Base-by-base conservation (phyloP, 73 alveolate genomes). In the Stentor coeruleus region DNA sequence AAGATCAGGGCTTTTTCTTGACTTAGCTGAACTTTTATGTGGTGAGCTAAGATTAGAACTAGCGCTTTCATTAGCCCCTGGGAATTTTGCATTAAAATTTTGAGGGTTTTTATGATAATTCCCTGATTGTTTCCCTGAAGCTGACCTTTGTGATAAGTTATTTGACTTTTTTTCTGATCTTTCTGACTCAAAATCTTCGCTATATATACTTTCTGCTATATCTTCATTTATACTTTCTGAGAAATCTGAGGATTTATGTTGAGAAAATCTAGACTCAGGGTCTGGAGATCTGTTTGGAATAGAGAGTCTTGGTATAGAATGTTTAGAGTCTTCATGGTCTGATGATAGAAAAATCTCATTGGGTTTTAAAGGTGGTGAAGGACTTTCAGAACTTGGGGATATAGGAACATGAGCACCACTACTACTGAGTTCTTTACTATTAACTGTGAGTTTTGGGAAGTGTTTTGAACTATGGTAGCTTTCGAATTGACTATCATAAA, bases 181-280 rank as follows among this genome's bases (percentile, higher is more conserved):
- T 66, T 20, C n/a, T 28, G 42, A 26, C n/a, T 66, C 79, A 66
- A 66, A 66, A 2, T 66, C 79, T 28, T 66, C 79, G 33, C 49
- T 28, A 66, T 66, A 66, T 15, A 66, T 20, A 2, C 79, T 66
- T 31, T 66, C 79, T 28, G n/a, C 79, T 14, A 20, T 20, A 33
- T 66, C 79, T 37, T 66, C 79, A 11, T 49, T 49, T 49, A 49
- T 49, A 6, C 28, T 11, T 49, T 49, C 66, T 49, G 66, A 11
- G 66, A 49, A 49, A 11, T 49, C 66, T 49, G 66, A 49, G 6
- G 66, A 49, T 20, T 49, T 6, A 49, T 49, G 66, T 20, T 49
- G 66, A 49, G 66, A 49, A 49, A 49, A 49, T 11, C 66, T 6
- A 49, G 20, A 11, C 20, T 49, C 66, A 11, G 66, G 66, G 66